These are phyloP conservation scores for Peniophora sp. DNA, from an alignment of 1,284 basidiomycete genomes.

Conservation along the genomic window DNA sequence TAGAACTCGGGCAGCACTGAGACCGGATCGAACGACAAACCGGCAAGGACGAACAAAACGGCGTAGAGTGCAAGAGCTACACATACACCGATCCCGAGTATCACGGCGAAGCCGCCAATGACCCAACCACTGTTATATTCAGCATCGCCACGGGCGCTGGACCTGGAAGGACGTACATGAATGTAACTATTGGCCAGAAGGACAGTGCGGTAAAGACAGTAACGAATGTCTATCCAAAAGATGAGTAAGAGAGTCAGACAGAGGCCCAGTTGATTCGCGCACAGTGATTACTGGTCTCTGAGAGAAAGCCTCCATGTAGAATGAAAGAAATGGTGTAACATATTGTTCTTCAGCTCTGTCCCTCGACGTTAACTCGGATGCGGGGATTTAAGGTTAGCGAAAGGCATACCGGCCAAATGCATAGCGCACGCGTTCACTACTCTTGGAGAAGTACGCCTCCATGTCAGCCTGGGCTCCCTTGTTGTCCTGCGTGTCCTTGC, in stretches of 20 bases:
- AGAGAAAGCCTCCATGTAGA: not conserved
- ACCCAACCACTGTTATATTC: conserved; percentile 19
- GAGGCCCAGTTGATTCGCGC: not conserved
- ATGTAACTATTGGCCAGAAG: conserved; percentile 23
- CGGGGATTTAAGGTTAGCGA: not conserved
- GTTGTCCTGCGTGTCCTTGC: not conserved
- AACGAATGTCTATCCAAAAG: conserved; percentile 21
- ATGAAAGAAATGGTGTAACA: not conserved
- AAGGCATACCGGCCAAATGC: conserved; percentile 1
- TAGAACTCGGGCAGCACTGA: not conserved
- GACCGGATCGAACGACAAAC: conserved; percentile 11
- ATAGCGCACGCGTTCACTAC: not conserved
- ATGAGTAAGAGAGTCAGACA: not conserved
- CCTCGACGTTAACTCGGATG: not conserved
- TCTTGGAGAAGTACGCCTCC: not conserved
- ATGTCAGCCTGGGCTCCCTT: conserved; percentile 1
- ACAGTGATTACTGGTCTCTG: conserved; percentile 8
- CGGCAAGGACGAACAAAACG: conserved; percentile 18
- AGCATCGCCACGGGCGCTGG: not conserved
- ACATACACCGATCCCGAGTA: conserved; percentile 19
- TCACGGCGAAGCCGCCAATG: conserved; percentile 19
- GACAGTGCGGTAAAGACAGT: conserved; percentile 21
- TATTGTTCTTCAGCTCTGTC: conserved; percentile 1
- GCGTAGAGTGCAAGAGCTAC: conserved; percentile 12
- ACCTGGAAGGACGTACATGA: conserved; percentile 20